Percentiles rank a stretch among this genome's conserved stretches.
Conservation (phyloP, 2,329 filamentous ascomycete species). For the Colletotrichum orchidophilum region DNA sequence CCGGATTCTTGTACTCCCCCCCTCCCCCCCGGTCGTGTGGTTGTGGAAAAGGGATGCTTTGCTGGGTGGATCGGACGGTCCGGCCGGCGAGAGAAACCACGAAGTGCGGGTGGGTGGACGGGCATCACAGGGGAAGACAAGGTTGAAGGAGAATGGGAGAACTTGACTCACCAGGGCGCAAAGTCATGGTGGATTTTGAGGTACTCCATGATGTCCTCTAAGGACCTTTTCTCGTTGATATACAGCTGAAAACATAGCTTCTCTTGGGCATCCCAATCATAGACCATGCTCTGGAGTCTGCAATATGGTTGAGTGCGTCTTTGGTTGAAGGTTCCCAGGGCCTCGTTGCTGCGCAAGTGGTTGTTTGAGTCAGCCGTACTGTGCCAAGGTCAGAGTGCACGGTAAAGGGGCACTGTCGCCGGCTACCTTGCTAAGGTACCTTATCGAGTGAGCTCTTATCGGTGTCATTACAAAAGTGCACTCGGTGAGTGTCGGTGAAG, state of each 20-base stretch:
- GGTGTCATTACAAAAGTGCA: not conserved
- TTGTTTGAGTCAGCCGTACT: conserved; percentile 33
- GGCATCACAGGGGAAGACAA: conserved; percentile 15
- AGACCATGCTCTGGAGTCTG: conserved; percentile 50
- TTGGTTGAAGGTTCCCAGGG: conserved; percentile 3
- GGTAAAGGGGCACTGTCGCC: not conserved
- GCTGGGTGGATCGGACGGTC: conserved; percentile 24
- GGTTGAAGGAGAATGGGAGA: not conserved
- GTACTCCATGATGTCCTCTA: conserved; percentile 79
- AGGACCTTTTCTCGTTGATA: conserved; percentile 76
- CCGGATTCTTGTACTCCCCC: not conserved
- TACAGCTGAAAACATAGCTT: conserved; percentile 69
- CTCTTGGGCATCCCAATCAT: conserved; percentile 56
- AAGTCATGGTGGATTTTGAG: conserved; percentile 74
- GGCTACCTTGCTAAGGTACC: too few species aligned
- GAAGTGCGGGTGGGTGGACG: conserved; percentile 14
- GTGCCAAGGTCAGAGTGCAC: not conserved
- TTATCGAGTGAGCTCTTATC: not conserved
- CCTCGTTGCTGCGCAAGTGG: conserved; percentile 23
- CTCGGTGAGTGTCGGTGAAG: not conserved
- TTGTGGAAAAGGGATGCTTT: not conserved
- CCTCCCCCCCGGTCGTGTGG: not conserved
- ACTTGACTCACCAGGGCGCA: conserved; percentile 69
- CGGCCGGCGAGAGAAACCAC: conserved; percentile 27
- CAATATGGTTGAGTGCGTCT: conserved; percentile 11